Conservation (phyloP, 2,329 filamentous ascomycete species). For the Paecilomyces fulvus region DNA sequence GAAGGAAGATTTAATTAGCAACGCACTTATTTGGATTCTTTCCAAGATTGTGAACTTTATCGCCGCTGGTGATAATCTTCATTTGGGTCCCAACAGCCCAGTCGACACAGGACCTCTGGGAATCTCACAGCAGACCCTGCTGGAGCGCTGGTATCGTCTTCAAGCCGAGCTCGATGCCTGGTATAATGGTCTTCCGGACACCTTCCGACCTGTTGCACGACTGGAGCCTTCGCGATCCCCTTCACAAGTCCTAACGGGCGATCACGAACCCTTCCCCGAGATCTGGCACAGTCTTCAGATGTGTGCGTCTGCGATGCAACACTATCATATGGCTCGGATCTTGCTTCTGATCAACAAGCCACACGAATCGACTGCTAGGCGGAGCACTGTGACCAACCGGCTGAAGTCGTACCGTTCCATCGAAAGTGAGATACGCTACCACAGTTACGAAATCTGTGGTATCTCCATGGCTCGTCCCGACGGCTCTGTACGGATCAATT, state of each 20-base stretch:
- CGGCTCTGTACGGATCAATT: conserved; percentile 51
- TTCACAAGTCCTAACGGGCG: conserved; percentile 15
- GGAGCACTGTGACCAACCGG: conserved; percentile 45
- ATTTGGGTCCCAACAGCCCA: conserved; percentile 15
- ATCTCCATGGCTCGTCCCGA: conserved; percentile 52
- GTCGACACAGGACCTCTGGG: conserved; percentile 20
- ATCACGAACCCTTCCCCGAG: conserved; percentile 40
- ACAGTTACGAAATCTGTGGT: conserved; percentile 54
- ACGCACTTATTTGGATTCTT: conserved; percentile 57
- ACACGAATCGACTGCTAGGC: conserved; percentile 36
- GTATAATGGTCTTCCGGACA: conserved; percentile 51
- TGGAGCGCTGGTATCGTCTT: conserved; percentile 44
- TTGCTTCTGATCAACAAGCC: conserved; percentile 37
- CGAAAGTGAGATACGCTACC: conserved; percentile 46
- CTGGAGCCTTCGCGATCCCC: conserved; percentile 30
- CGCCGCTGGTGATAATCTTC: conserved; percentile 46
- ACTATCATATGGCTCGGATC: conserved; percentile 38
- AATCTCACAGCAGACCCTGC: conserved; percentile 32
- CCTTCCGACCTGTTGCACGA: conserved; percentile 50
- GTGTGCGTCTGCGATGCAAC: conserved; percentile 53
- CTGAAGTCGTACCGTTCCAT: conserved; percentile 52
- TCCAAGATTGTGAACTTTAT: conserved; percentile 60
- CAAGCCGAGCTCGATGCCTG: conserved; percentile 51
- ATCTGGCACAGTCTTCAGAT: conserved; percentile 59
- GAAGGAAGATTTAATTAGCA: conserved; percentile 56